Conservation (phyloP, 306 rosid species). For the Trifolium pratense region DNA sequence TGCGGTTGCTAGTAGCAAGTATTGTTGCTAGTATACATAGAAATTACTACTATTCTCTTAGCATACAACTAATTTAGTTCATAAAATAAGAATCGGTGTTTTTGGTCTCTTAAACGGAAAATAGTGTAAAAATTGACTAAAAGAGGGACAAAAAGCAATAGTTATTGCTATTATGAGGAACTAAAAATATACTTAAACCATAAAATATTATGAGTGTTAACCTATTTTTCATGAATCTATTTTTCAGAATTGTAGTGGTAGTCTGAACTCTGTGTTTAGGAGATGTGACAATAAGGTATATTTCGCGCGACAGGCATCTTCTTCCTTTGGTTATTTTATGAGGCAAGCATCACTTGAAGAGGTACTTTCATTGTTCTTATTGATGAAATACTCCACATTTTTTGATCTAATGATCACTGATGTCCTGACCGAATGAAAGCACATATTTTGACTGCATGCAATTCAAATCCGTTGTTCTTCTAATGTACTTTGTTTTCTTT, state of each 20-base stretch:
- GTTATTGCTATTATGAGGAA: too few relatives aligned
- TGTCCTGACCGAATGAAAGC: not conserved
- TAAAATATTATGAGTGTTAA: too few relatives aligned
- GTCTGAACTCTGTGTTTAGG: conserved; percentile 54
- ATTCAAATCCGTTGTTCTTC: conserved; percentile 6
- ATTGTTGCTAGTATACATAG: too few relatives aligned
- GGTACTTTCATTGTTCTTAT: conserved; percentile 46
- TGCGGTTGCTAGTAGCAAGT: too few relatives aligned
- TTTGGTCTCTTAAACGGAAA: too few relatives aligned
- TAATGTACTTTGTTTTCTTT: not conserved
- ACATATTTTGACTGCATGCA: not conserved
- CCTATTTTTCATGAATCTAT: not conserved
- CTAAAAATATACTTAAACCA: too few relatives aligned
- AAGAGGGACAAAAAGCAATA: too few relatives aligned
- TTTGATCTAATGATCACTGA: not conserved
- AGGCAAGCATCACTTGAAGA: conserved; percentile 57
- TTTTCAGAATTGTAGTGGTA: conserved; percentile 65
- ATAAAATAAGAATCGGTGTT: too few relatives aligned
- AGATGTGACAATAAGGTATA: conserved; percentile 58
- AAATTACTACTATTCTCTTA: conserved; percentile 3
- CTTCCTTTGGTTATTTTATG: conserved; percentile 66
- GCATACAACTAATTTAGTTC: not conserved
- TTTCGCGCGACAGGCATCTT: conserved; percentile 74
- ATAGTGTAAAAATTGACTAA: too few relatives aligned
- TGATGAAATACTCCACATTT: conserved; percentile 2